A percentile compares a stretch with the other conserved stretches of the same genome.
These are phyloP conservation scores for Actinomortierella wolfii DNA, from an alignment of 371 early-diverging fungal species.

Conservation along the genomic window DNA sequence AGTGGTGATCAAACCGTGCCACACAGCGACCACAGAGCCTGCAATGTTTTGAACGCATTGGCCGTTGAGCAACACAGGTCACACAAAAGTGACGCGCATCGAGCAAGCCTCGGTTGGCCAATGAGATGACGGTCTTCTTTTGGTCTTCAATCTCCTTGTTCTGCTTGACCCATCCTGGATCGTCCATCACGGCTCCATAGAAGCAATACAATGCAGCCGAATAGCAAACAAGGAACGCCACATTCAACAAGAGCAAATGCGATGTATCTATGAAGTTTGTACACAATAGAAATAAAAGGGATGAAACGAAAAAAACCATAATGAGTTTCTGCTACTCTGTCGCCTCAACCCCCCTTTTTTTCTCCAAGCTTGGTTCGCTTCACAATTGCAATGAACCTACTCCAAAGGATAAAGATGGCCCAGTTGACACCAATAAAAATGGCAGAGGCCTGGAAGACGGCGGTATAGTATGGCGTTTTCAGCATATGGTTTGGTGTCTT, in stretches of 20 bases:
- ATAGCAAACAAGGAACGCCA: slow-evolving; percentile 65
- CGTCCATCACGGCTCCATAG: slow-evolving; percentile 70
- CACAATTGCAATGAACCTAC: no score
- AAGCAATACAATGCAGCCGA: slow-evolving; percentile 68
- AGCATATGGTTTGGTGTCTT: slow-evolving; percentile 62
- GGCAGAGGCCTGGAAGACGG: slow-evolving; percentile 85
- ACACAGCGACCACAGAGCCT: slow-evolving; percentile 96
- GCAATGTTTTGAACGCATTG: slow-evolving; percentile 98
- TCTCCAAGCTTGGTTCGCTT: no score
- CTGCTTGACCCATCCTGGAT: slow-evolving; percentile 85
- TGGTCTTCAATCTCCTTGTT: slow-evolving; percentile 51
- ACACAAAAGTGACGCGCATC: slow-evolving; percentile 84
- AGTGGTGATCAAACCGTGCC: slow-evolving; percentile 99
- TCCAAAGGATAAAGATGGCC: slow-evolving; percentile 41
- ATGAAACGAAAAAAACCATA: background rate
- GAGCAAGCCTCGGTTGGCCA: slow-evolving; percentile 73
- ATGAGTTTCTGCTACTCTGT: no score
- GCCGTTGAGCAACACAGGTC: slow-evolving; percentile 82
- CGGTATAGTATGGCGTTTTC: slow-evolving; percentile 82
- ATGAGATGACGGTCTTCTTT: slow-evolving; percentile 57
- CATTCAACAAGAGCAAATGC: slow-evolving; percentile 60
- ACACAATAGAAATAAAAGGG: background rate
- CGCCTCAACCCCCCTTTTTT: no score
- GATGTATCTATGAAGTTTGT: slow-evolving; percentile 59
- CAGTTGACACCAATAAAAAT: slow-evolving; percentile 72